Conservation (phyloP, 306 rosid species). For the Bauhinia variegata region DNA sequence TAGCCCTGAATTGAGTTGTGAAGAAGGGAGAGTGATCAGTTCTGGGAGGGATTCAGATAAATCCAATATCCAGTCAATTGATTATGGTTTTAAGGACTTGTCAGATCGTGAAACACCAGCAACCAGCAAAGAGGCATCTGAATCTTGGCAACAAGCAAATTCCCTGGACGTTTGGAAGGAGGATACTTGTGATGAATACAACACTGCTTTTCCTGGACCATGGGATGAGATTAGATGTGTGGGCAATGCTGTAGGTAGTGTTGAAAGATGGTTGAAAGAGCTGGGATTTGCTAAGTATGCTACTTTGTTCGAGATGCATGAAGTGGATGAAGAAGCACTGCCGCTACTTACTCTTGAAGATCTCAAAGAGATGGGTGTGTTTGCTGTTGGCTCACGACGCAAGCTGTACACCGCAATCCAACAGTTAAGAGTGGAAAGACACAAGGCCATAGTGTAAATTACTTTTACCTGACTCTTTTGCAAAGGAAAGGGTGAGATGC, state of each 20-base stretch:
- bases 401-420: conserved; percentile 44
- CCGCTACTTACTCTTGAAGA: conserved; percentile 51
- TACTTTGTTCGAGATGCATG: conserved; percentile 45
- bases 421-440: conserved; percentile 28
- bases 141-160: conserved; percentile 13
- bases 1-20: conserved; percentile 33
- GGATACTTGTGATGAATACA: conserved; percentile 23
- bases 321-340: conserved; percentile 51
- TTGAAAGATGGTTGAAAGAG: conserved; percentile 43
- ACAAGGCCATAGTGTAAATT: conserved; percentile 1
- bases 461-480: conserved; percentile 20
- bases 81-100: conserved; percentile 30
- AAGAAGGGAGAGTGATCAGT: conserved; percentile 29
- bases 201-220: conserved; percentile 12
- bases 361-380: conserved; percentile 53
- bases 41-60: conserved; percentile 31
- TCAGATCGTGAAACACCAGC: conserved; percentile 37
- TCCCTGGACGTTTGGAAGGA: conserved; percentile 18
- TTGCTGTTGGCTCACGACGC: conserved; percentile 45
- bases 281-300: conserved; percentile 48
- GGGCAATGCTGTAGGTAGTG: conserved; percentile 20
- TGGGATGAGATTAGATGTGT: conserved; percentile 26
- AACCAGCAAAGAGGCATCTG: conserved; percentile 42
- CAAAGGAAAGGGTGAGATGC: conserved; percentile 11
- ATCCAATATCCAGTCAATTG: conserved; percentile 1